These are phyloP conservation scores for Glycine latifolia DNA, from an alignment of 306 rosid genomes.

Conservation along the genomic window DNA sequence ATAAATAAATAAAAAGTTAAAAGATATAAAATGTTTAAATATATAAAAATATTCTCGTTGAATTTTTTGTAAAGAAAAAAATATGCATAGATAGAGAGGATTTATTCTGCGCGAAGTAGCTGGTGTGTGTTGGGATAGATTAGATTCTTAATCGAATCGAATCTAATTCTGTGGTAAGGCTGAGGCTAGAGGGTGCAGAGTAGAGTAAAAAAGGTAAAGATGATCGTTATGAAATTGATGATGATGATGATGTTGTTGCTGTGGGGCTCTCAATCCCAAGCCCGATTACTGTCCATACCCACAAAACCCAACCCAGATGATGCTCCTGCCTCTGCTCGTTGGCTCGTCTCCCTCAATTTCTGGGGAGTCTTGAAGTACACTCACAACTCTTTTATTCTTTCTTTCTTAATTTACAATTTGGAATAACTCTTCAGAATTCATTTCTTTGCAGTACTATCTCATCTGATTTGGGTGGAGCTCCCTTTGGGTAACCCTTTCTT, in stretches of 20 bases:
- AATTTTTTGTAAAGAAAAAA: too few relatives aligned
- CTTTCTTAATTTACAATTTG: too few relatives aligned
- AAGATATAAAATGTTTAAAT: too few relatives aligned
- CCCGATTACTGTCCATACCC: constrained; percentile 46
- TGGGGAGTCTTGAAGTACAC: constrained; percentile 86
- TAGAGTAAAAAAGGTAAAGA: background rate
- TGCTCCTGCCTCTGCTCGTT: constrained; percentile 82
- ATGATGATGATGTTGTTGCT: constrained; percentile 27
- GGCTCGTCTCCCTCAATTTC: constrained; percentile 75
- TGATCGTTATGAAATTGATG: background rate
- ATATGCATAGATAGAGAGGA: too few relatives aligned
- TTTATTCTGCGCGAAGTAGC: too few relatives aligned
- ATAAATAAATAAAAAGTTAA: too few relatives aligned
- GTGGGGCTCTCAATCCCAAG: constrained; percentile 45
- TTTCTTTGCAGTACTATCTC: constrained; percentile 80
- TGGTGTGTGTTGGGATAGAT: too few relatives aligned
- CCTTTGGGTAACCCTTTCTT: constrained; percentile 77
- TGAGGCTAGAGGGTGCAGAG: too few relatives aligned
- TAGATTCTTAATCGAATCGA: too few relatives aligned
- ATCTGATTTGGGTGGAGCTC: constrained; percentile 85
- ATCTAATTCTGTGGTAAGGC: too few relatives aligned
- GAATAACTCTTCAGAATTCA: too few relatives aligned
- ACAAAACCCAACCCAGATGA: constrained; percentile 73
- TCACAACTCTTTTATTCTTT: background rate
- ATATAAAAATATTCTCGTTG: too few relatives aligned